Conservation (phyloP, 1,139 yeast species). For the Insectozyma bohioensis region DNA sequence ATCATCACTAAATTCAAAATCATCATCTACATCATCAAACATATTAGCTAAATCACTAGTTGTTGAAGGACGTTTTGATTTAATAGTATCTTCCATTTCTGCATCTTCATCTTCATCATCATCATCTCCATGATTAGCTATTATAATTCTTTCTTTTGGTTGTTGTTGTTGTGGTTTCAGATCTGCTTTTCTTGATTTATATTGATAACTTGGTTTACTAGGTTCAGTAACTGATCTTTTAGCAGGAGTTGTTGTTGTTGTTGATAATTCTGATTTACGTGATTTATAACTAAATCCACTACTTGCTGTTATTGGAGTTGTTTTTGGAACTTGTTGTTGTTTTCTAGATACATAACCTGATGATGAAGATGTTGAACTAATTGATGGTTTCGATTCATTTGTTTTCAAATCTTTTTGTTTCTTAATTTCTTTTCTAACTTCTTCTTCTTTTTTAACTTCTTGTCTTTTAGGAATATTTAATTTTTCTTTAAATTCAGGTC, state of each 20-base stretch:
- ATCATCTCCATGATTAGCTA: constrained; percentile 24
- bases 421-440: constrained; percentile 3
- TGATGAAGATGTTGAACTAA: constrained; percentile 20
- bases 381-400: constrained; percentile 8
- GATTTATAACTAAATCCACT: constrained; percentile 18
- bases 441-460: constrained; percentile 3
- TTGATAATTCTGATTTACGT: constrained; percentile 19
- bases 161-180: constrained; percentile 25
- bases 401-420: constrained; percentile 3
- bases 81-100: constrained; percentile 6
- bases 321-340: constrained; percentile 15
- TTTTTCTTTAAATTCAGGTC: constrained; percentile 26
- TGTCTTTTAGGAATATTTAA: neutral
- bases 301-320: constrained; percentile 10
- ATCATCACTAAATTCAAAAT: constrained; percentile 18
- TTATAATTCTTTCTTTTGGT: constrained; percentile 39
- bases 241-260: constrained; percentile 6
- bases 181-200: constrained; percentile 40
- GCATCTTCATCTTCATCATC: constrained; percentile 14
- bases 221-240: constrained; percentile 17
- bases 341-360: constrained; percentile 32
- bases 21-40: constrained; percentile 16
- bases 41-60: constrained; percentile 18
- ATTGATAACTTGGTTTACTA: constrained; percentile 24
- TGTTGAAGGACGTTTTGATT: constrained; percentile 8